Base-by-base conservation (phyloP, 2,329 filamentous ascomycete species). In the Phyllosticta citribraziliensis region DNA sequence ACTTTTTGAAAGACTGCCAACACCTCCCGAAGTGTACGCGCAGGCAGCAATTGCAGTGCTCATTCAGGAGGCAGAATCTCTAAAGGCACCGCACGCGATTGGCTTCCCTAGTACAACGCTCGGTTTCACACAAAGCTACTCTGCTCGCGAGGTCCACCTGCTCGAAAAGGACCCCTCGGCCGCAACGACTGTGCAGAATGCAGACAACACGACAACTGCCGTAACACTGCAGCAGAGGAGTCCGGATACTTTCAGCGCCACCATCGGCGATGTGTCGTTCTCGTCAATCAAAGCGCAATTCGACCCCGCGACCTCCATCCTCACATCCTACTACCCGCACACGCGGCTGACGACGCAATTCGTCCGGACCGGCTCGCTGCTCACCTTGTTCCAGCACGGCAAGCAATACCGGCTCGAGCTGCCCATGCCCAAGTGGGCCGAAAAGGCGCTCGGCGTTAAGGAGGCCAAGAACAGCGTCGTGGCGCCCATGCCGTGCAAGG, bases 401-500 rank as follows among this genome's bases (percentile, higher is more conserved):
- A 76, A 74, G 20, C 83, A 85, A 64, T 82, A 84, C 67, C 78
- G 80, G 1, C 73, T 88, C 4, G 73, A 76, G 10, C 74, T 84
- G 22, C 77, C 80, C 0, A 73, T 78, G 53, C 91, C 93, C 0
- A 79, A 80, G 53, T 99, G 92, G 91, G 88, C 88, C 62, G 89
- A 91, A 67, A 93, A 95, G 75, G 91, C 91, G 0, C 79, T 97
- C 8, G 92, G 93, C 0, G 27, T 89, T 64, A 92, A 90, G 72
- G 90, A 96, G 69, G 82, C 83, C 0, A 81, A 86, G 6, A 92
- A 93, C 63, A 94, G 88, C 58, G 91, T 97, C 1, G 81, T 89
- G 24, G 91, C 94, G 22, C 94, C 94, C 0, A 99, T 99, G 94
- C 94, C 94, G 1, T 97, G 94, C 76, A 97, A 97, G 77, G 88